phyloP scores from a whole-genome alignment of 352 stramenopile species.

The Globisporangium paddicum region DNA sequence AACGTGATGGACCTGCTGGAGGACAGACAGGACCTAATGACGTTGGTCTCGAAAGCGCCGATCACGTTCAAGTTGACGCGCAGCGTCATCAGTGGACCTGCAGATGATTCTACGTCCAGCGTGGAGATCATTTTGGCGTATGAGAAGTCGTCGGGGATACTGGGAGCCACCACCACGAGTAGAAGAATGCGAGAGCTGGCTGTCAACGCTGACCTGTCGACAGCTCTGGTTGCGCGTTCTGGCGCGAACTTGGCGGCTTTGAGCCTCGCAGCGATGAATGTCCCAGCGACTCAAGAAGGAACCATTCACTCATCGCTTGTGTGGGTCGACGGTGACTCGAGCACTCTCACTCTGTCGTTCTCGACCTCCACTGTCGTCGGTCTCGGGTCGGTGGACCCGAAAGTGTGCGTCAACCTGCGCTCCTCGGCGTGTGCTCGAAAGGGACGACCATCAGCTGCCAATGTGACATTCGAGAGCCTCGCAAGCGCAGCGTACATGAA shows the following conservation, averaged over 20 bases:
- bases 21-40: conserved; percentile 48
- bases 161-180: conserved; percentile 32
- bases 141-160: conserved; percentile 32
- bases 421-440: conserved; percentile 46
- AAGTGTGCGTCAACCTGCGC: conserved; percentile 67
- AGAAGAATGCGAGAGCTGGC: conserved; percentile 42
- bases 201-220: conserved; percentile 25
- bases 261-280: conserved; percentile 54
- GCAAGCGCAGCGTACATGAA: conserved; percentile 55
- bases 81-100: conserved; percentile 58
- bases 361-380: conserved; percentile 70
- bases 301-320: conserved; percentile 66
- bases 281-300: conserved; percentile 34
- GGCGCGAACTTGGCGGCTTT: conserved; percentile 35
- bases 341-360: conserved; percentile 70
- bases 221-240: conserved; percentile 11
- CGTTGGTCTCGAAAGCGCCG: conserved; percentile 33
- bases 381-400: conserved; percentile 48
- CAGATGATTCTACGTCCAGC: conserved; percentile 14
- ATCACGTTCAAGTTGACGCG: conserved; percentile 52
- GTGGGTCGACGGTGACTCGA: conserved; percentile 67
- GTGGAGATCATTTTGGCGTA: conserved; percentile 56
- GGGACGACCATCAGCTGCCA: conserved; percentile 35
- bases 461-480: conserved; percentile 37
- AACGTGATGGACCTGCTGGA: conserved; percentile 55